Percentiles rank a stretch among this genome's conserved stretches.
phyloP scores from a whole-genome alignment of 805 yeast genomes.

The Debaryomyces tyrocola region DNA sequence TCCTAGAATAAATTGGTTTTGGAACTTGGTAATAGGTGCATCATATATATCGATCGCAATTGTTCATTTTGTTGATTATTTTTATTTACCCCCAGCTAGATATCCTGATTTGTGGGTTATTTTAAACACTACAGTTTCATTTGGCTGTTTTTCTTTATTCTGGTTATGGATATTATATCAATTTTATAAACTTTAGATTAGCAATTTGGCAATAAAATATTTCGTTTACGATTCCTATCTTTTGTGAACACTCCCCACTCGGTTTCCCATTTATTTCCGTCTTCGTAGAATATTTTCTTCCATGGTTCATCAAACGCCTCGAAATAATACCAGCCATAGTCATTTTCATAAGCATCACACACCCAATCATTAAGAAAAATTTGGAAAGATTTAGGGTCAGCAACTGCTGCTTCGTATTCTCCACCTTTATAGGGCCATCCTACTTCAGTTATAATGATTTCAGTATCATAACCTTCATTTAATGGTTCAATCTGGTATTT shows the following conservation, averaged over 20 bases:
- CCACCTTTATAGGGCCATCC: conserved; percentile 79
- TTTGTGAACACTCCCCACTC: conserved; percentile 67
- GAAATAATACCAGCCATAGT: conserved; percentile 56
- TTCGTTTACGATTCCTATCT: conserved; percentile 47
- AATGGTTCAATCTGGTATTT: conserved; percentile 43
- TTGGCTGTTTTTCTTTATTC: conserved; percentile 69
- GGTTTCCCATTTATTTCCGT: conserved; percentile 58
- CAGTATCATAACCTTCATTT: conserved; percentile 23
- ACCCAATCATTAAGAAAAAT: conserved; percentile 52
- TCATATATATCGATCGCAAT: conserved; percentile 44
- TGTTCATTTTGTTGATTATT: conserved; percentile 56
- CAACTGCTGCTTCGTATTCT: conserved; percentile 40
- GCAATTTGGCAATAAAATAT: conserved; percentile 42
- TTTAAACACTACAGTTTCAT: conserved; percentile 69
- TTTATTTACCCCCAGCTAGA: conserved; percentile 50
- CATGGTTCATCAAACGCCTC: conserved; percentile 77
- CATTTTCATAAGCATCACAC: conserved; percentile 39
- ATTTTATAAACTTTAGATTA: conserved; percentile 17
- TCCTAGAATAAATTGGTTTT: conserved; percentile 21
- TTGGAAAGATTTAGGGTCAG: conserved; percentile 46
- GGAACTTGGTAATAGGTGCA: conserved; percentile 24
- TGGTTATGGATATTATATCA: conserved; percentile 81
- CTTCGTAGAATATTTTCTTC: conserved; percentile 55
- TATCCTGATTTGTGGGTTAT: conserved; percentile 89
- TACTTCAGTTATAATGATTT: conserved; percentile 55